Evolutionary conservation across 495 filamentous ascomycete species (phyloP), one percentile per base, ranked within the genome.

Genomic region (Xylaria nigripes): DNA sequence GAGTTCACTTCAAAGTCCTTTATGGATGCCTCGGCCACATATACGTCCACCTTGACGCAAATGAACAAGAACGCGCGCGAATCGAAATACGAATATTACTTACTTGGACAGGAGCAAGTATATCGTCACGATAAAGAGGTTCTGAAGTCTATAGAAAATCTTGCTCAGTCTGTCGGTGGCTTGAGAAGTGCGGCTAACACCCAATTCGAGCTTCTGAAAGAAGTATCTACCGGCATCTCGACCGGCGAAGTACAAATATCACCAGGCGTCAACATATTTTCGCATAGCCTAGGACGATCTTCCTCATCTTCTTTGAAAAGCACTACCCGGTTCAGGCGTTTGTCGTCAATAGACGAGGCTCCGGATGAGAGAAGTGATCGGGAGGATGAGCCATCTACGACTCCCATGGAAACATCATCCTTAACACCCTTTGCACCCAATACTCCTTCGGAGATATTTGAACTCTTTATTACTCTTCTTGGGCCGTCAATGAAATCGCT

Each of bases 401-500:
- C 23, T 42, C 5, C 34, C 27, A 48, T 57, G 21, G 51, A 61
- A 44, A 43, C 45, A 48, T 45, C 56, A 54, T 1, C 57, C 50
- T 30, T 32, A 5, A 19, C 36, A 34, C 27, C 38, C 24, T 66
- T 62, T 6, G 68, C 71, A 1, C 72, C 73, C 23, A 70, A 64
- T 45, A 82, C 79, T 44, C 81, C 86, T 13, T 77, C 85, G 0
- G 87, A 92, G 29, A 90, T 96, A 46, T 96, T 96, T 61, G 82
- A 86, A 6, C 72, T 84, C 6, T 98, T 98, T 63, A 95, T 98
- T 32, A 72, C 73, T 13, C 82, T 92, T 57, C 71, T 98, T 32
- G 93, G 93, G 0, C 92, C 93, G 1, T 90, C 90, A 1, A 95
- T 97, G 89, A 93, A 94, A 66, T 95, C 91, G 0, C 76, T 98